Conservation (phyloP, 106 monocot genomes). For the Dioscorea zingiberensis region DNA sequence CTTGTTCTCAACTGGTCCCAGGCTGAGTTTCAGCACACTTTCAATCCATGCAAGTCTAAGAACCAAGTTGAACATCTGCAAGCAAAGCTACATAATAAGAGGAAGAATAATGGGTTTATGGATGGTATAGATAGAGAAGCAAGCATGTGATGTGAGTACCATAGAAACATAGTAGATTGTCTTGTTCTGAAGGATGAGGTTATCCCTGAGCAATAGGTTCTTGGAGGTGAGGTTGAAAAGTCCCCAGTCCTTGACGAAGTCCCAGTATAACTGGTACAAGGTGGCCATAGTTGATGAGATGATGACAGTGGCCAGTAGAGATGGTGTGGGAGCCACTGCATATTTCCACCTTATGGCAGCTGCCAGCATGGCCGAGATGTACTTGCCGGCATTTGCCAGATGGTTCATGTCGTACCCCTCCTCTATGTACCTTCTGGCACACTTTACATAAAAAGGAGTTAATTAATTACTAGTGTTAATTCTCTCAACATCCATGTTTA, state of each 20-base stretch:
- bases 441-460: constrained; percentile 21
- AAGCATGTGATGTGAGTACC: constrained; percentile 24
- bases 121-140: no score
- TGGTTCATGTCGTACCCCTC: constrained; percentile 87
- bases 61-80: constrained; percentile 72
- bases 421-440: constrained; percentile 81
- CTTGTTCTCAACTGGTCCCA: constrained; percentile 53
- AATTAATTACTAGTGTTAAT: no score
- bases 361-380: constrained; percentile 86
- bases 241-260: constrained; percentile 98
- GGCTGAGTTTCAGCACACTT: constrained; percentile 41
- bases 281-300: constrained; percentile 63
- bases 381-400: constrained; percentile 87
- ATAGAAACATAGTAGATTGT: constrained; percentile 76
- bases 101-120: no score
- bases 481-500: no score
- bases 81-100: no score
- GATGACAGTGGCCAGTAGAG: constrained; percentile 48
- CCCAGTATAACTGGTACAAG: constrained; percentile 90
- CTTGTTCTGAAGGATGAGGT: constrained; percentile 79
- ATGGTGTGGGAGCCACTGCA: constrained; percentile 48
- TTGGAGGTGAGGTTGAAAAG: constrained; percentile 44
- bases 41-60: constrained; percentile 91
- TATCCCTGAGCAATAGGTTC: constrained; percentile 70
- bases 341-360: constrained; percentile 73